Conservation (phyloP, 1,139 yeast species). For the Saccharomyces pastorianus region DNA sequence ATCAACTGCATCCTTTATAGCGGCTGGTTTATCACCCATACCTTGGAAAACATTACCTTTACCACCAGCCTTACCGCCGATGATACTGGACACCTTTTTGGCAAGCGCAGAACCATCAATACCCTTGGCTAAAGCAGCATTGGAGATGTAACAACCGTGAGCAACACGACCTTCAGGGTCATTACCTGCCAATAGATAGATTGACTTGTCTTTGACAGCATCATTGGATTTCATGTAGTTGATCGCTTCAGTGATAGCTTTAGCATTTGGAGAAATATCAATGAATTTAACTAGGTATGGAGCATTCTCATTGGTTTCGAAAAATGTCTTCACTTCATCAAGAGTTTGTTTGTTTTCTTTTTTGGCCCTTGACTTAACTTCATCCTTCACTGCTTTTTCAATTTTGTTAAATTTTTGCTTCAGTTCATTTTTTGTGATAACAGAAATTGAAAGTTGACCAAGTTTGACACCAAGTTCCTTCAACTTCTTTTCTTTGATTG, state of each 20-base stretch:
- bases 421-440: slow-evolving; percentile 67
- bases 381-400: slow-evolving; percentile 83
- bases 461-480: slow-evolving; percentile 80
- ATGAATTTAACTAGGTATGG: slow-evolving; percentile 59
- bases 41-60: slow-evolving; percentile 96
- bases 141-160: slow-evolving; percentile 85
- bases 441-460: slow-evolving; percentile 76
- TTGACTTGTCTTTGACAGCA: slow-evolving; percentile 55
- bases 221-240: slow-evolving; percentile 67
- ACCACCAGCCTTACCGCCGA: slow-evolving; percentile 99
- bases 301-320: slow-evolving; percentile 42
- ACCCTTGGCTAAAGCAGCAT: slow-evolving; percentile 62
- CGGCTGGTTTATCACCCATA: slow-evolving; percentile 76
- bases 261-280: slow-evolving; percentile 73
- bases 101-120: slow-evolving; percentile 73
- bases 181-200: slow-evolving; percentile 76
- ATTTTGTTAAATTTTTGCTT: slow-evolving; percentile 66
- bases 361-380: slow-evolving; percentile 77
- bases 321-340: slow-evolving; percentile 70
- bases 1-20: slow-evolving; percentile 62
- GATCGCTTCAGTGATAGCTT: slow-evolving; percentile 89
- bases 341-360: slow-evolving; percentile 75
- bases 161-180: slow-evolving; percentile 66
- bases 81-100: slow-evolving; percentile 53
- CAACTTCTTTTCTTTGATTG: slow-evolving; percentile 65